Conservation (phyloP, 2,329 filamentous ascomycete genomes). For the Microcyclosporella mali region DNA sequence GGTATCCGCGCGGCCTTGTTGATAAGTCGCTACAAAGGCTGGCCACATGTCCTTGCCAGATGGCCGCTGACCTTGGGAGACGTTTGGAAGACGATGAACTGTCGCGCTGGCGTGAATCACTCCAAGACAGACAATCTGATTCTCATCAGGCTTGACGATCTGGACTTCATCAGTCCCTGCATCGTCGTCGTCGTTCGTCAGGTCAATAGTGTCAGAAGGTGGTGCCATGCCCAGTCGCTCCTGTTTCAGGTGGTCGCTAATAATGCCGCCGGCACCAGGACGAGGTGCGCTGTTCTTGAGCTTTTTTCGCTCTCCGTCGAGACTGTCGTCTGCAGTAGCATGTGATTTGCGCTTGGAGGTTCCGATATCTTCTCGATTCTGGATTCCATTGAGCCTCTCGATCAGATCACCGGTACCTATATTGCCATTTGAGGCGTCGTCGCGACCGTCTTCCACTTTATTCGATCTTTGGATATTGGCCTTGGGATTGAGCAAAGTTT, state of each 20-base stretch:
- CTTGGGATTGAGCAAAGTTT: constrained; percentile 20
- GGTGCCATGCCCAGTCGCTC: constrained; percentile 44
- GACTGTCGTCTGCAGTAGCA: constrained; percentile 34
- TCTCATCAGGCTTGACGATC: no score
- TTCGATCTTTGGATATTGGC: no score
- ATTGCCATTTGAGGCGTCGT: constrained; percentile 1
- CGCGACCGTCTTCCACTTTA: no score
- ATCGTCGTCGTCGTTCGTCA: constrained; percentile 46
- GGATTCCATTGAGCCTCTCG: constrained; percentile 69
- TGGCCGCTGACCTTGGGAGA: constrained; percentile 5
- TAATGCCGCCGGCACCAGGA: constrained; percentile 48
- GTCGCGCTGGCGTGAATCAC: constrained; percentile 18
- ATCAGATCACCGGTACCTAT: constrained; percentile 57
- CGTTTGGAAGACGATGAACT: constrained; percentile 19
- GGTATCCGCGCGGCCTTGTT: constrained; percentile 40
- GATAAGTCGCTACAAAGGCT: constrained; percentile 64
- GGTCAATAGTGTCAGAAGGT: constrained; percentile 33
- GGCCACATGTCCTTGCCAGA: constrained; percentile 49
- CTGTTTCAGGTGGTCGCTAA: constrained; percentile 63
- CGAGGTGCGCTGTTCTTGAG: constrained; percentile 42
- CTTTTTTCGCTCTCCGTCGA: constrained; percentile 33
- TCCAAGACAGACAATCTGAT: constrained; percentile 27
- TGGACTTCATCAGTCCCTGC: constrained; percentile 18
- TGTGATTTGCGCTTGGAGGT: constrained; percentile 55
- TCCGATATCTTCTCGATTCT: constrained; percentile 56